A percentile compares a stretch with the other conserved stretches of the same genome.
phyloP scores from a whole-genome alignment of 2,329 filamentous ascomycete genomes.

The Didymella pinodella region DNA sequence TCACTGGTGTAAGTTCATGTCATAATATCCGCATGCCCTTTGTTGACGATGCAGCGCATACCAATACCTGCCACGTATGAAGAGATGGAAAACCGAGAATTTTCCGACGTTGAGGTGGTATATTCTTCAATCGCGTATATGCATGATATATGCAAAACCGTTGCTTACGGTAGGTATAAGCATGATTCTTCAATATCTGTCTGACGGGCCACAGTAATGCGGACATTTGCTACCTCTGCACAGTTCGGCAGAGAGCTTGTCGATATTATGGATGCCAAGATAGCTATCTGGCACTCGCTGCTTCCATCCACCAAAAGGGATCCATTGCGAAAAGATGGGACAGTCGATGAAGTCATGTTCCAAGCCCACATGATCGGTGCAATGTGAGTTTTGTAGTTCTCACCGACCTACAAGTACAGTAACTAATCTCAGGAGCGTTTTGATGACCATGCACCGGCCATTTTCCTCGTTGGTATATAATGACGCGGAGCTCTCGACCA shows the following conservation, averaged over 20 bases:
- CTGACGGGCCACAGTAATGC: conserved; percentile 56
- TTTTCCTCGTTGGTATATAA: conserved; percentile 47
- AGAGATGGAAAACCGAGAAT: conserved; percentile 77
- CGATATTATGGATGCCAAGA: conserved; percentile 70
- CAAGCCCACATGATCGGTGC: conserved; percentile 81
- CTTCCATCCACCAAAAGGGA: conserved; percentile 76
- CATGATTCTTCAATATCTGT: background rate
- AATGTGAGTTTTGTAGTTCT: conserved; percentile 35
- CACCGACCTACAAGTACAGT: conserved; percentile 3
- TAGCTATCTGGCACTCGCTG: conserved; percentile 78
- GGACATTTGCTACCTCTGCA: conserved; percentile 40
- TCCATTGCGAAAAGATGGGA: conserved; percentile 71
- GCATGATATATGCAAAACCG: conserved; percentile 76
- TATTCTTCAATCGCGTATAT: conserved; percentile 88
- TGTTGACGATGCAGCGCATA: conserved; percentile 37
- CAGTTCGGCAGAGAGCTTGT: conserved; percentile 60
- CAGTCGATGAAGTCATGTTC: conserved; percentile 87
- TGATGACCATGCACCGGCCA: conserved; percentile 52
- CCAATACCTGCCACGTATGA: conserved; percentile 61
- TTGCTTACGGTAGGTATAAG: conserved; percentile 62
- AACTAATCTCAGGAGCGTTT: conserved; percentile 26
- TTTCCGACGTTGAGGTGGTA: conserved; percentile 71
- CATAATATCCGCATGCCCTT: background rate
- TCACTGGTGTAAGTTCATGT: conserved; percentile 39
- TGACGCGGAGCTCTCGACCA: conserved; percentile 49